Base-by-base conservation (phyloP, 2,329 filamentous ascomycete species). In the Aspergillus pseudonomiae region DNA sequence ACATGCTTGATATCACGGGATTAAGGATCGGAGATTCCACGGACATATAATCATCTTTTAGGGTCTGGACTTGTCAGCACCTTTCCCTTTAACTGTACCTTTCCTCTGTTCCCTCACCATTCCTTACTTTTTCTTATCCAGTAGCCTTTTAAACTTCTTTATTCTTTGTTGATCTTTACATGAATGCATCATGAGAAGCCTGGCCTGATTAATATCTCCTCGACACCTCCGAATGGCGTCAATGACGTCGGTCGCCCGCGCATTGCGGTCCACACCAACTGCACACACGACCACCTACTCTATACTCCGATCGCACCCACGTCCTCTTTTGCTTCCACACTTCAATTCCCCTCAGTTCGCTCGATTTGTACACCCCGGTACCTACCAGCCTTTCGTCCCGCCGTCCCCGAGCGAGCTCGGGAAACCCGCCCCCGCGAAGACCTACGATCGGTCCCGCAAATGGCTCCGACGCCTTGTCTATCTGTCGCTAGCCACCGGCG, bases 401-500 rank as follows among this genome's bases (percentile, higher is more conserved):
- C 93, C 93, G 0, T 88, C 91, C 5, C 94, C 94, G 6, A 86
- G 85, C 64, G 91, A 91, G 43, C 85, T 98, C 34, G 93, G 93
- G 58, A 88, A 86, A 60, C 90, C 93, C 0, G 83, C 82, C 24
- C 83, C 86, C 10, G 88, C 91, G 12, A 93, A 90, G 74, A 85
- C 89, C 63, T 96, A 92, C 74, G 85, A 83, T 19, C 87, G 87
- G 39, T 85, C 87, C 26, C 85, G 89, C 60, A 91, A 87, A 85
- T 96, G 91, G 90, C 83, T 86, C n/a, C 91, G 92, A 39, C 88
- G 93, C 50, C 77, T 96, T 1, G 75, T 91, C 58, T 84, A 90
- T 65, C 71, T 91, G 52, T 84, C 88, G 1, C 78, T 85, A 36
- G 78, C 87, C 4, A 81, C 86, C 41, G 91, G 89, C 34, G 75